phyloP scores from a whole-genome alignment of 2,329 filamentous ascomycete genomes.

The Alternaria sp. region DNA sequence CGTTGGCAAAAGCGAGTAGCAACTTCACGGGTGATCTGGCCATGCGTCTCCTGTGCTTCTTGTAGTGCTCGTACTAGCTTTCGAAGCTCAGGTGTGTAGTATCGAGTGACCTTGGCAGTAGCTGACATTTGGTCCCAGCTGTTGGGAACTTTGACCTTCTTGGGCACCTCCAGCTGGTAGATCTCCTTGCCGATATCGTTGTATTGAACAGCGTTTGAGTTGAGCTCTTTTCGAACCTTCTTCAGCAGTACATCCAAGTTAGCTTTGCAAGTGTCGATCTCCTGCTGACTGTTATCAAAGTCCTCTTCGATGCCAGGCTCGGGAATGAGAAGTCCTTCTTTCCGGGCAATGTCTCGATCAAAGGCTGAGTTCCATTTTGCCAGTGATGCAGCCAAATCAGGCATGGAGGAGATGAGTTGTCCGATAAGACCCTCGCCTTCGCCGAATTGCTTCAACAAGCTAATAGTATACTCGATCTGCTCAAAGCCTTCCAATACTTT shows the following conservation, averaged over 20 bases:
- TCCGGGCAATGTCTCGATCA: slow-evolving; percentile 79
- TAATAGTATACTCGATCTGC: slow-evolving; percentile 95
- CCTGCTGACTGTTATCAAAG: slow-evolving; percentile 84
- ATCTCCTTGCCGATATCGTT: slow-evolving; percentile 93
- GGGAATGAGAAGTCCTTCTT: slow-evolving; percentile 84
- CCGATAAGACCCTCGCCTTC: slow-evolving; percentile 86
- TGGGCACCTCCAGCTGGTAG: slow-evolving; percentile 90
- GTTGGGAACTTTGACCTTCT: slow-evolving; percentile 86
- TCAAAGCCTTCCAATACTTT: slow-evolving; percentile 95
- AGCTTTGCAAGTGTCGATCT: slow-evolving; percentile 77
- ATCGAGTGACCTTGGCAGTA: slow-evolving; percentile 88
- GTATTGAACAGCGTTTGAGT: slow-evolving; percentile 68
- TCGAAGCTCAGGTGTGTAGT: slow-evolving; percentile 88
- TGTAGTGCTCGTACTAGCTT: slow-evolving; percentile 85
- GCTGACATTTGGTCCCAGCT: slow-evolving; percentile 97
- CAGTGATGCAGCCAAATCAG: slow-evolving; percentile 77
- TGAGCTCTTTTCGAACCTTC: slow-evolving; percentile 75
- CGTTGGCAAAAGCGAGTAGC: slow-evolving; percentile 82
- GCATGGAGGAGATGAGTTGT: slow-evolving; percentile 84
- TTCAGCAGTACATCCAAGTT: slow-evolving; percentile 77
- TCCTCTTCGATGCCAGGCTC: slow-evolving; percentile 88
- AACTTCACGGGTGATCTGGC: slow-evolving; percentile 89
- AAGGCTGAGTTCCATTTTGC: slow-evolving; percentile 92
- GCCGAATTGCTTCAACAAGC: slow-evolving; percentile 75
- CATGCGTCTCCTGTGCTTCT: slow-evolving; percentile 92